Evolutionary conservation across 169 alveolate species (phyloP).

Genomic region (Cryptosporidium canis): DNA sequence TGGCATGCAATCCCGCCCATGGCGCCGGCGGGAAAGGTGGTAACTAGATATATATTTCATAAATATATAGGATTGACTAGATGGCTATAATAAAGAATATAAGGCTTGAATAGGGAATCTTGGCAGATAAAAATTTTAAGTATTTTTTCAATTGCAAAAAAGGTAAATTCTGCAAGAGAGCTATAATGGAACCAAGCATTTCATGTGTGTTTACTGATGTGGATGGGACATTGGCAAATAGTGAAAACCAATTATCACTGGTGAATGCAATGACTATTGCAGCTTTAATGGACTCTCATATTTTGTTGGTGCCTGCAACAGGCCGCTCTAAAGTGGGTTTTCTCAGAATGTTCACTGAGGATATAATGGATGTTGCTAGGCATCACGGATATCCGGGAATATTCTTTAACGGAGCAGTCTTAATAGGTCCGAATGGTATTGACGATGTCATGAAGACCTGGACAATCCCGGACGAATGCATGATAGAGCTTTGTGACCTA

Average conservation of each 20-base stretch:
- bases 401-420: constrained; percentile 63
- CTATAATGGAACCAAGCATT: constrained; percentile 10
- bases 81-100: neutral
- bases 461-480: constrained; percentile 62
- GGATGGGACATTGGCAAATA: constrained; percentile 64
- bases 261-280: constrained; percentile 45
- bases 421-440: constrained; percentile 63
- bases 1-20: constrained; percentile 27
- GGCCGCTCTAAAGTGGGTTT: constrained; percentile 67
- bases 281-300: constrained; percentile 51
- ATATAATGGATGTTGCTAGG: constrained; percentile 62
- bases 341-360: constrained; percentile 41
- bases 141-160: neutral
- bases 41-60: neutral
- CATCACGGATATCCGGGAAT: constrained; percentile 70
- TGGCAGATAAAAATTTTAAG: neutral
- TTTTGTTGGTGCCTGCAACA: constrained; percentile 59
- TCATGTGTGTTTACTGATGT: constrained; percentile 66
- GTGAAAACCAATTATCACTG: constrained; percentile 23
- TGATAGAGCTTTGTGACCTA: constrained; percentile 33
- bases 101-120: neutral
- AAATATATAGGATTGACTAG: neutral
- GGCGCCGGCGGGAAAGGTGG: constrained; percentile 1
- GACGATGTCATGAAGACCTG: constrained; percentile 42
- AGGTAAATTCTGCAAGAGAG: neutral